Evolutionary conservation across 2,329 filamentous ascomycete genomes (phyloP).

Genomic region (Calonectria pseudoturangicola): DNA sequence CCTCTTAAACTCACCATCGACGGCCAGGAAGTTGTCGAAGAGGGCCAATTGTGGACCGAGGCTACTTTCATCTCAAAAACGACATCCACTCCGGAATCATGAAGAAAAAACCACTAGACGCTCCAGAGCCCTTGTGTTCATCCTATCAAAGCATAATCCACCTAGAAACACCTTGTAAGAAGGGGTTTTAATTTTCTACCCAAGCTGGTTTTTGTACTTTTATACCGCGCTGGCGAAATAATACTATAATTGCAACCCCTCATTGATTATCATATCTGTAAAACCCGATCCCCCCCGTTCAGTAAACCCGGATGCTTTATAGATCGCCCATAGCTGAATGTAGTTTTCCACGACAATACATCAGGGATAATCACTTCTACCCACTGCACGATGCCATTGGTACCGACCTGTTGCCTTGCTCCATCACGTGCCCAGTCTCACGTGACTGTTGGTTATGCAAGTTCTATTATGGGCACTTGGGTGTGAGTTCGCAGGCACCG

Average conservation of each 20-base stretch:
- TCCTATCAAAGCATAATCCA: not conserved
- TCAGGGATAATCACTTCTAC: too few species aligned
- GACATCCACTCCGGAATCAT: not conserved
- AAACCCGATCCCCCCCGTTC: too few species aligned
- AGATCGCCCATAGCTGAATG: too few species aligned
- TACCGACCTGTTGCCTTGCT: too few species aligned
- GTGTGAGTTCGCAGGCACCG: too few species aligned
- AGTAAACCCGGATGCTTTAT: too few species aligned
- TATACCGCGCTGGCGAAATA: not conserved
- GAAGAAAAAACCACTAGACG: not conserved
- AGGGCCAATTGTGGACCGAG: constrained; percentile 88
- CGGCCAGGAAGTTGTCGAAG: constrained; percentile 85
- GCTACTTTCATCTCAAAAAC: constrained; percentile 89
- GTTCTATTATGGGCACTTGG: too few species aligned
- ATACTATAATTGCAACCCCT: constrained; percentile 5
- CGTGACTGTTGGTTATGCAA: too few species aligned
- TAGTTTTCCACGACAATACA: too few species aligned
- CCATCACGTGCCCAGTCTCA: too few species aligned
- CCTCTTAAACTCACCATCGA: constrained; percentile 90
- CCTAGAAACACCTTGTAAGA: not conserved
- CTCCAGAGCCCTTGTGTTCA: not conserved
- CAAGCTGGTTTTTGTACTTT: not conserved
- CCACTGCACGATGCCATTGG: too few species aligned
- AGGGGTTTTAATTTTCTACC: not conserved
- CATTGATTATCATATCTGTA: not conserved